A percentile compares a stretch with the other conserved stretches of the same genome.
Conservation (phyloP, 106 monocot genomes). For the Acanthochlamys bracteata region DNA sequence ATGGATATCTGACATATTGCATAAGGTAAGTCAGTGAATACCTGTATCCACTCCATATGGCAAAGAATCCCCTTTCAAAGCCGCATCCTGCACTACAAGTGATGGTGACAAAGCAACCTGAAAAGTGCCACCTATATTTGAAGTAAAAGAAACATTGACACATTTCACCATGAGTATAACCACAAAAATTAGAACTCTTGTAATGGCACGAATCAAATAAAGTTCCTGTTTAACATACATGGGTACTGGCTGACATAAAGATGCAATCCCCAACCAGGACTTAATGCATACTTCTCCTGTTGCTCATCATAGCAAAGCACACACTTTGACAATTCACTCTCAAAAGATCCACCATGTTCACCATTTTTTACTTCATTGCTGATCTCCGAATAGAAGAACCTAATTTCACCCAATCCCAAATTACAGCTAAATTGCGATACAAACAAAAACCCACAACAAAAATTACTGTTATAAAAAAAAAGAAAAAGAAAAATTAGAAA, state of each 20-base stretch:
- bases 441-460: not conserved
- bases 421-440: slow-evolving; percentile 4
- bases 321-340: not conserved
- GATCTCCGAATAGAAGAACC: slow-evolving; percentile 77
- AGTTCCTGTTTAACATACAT: slow-evolving; percentile 30
- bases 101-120: not conserved
- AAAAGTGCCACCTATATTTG: slow-evolving; percentile 17
- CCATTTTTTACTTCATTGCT: not conserved
- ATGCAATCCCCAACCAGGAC: slow-evolving; percentile 58
- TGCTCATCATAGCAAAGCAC: slow-evolving; percentile 29
- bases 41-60: not conserved
- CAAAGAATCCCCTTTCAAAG: not conserved
- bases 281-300: slow-evolving; percentile 40
- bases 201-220: not conserved
- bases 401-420: not conserved
- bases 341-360: not conserved
- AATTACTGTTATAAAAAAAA: not conserved
- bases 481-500: not conserved
- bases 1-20: not conserved
- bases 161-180: not conserved
- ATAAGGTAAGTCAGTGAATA: not conserved
- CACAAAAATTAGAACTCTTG: not conserved
- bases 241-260: slow-evolving; percentile 74
- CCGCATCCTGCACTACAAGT: not conserved
- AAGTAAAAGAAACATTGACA: not conserved